Evolutionary conservation across 2,329 filamentous ascomycete species (phyloP).

Genomic region (Tolypocladium tundrense): DNA sequence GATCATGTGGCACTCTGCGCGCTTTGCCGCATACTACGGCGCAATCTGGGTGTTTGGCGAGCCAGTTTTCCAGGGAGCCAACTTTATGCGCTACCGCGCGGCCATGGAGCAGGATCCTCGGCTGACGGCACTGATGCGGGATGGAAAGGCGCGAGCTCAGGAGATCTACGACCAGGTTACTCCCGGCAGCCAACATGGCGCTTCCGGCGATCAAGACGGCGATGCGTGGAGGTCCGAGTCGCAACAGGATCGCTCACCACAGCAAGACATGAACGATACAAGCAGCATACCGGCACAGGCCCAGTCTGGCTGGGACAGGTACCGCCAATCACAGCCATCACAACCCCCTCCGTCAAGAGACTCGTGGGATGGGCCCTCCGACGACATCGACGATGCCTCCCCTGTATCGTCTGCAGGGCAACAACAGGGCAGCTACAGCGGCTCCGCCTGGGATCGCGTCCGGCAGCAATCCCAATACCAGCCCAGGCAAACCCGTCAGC

Average conservation of each 20-base stretch:
- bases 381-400: constrained; percentile 31
- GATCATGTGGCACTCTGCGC: constrained; percentile 23
- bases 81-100: constrained; percentile 13
- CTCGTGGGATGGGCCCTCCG: constrained; percentile 15
- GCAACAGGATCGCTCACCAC: constrained; percentile 3
- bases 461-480: constrained; percentile 25
- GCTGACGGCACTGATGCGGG: constrained; percentile 12
- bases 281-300: constrained; percentile 1
- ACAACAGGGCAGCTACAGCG: constrained; percentile 10
- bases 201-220: constrained; percentile 1
- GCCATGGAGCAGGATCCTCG: constrained; percentile 18
- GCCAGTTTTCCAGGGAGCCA: constrained; percentile 19
- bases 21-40: constrained; percentile 23
- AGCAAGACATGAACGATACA: constrained; percentile 3
- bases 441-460: constrained; percentile 35
- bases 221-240: constrained; percentile 8
- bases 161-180: constrained; percentile 7
- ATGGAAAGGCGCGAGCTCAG: constrained; percentile 8
- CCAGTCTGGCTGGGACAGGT: constrained; percentile 7
- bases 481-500: constrained; percentile 10
- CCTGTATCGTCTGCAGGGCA: constrained; percentile 25
- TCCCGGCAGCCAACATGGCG: background rate
- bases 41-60: constrained; percentile 12
- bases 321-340: constrained; percentile 4
- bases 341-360: constrained; percentile 3